Base-by-base conservation (phyloP, 768 basidiomycete species). In the Hygrophoropsis aurantiaca region DNA sequence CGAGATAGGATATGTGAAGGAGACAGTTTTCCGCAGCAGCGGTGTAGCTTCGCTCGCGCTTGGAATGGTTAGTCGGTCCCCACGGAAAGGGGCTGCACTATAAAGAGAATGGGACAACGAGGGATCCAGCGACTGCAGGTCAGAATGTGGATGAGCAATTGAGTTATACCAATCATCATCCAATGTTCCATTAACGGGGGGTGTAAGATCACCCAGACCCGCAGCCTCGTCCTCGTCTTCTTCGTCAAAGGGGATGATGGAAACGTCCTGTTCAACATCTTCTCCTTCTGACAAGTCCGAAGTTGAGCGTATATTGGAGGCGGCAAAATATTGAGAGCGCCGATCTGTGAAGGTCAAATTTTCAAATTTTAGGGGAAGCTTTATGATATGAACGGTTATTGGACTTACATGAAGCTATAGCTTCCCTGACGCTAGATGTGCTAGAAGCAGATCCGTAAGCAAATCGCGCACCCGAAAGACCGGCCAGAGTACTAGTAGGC, bases 311-410 rank as follows among this genome's bases (percentile, higher is more conserved):
- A 84, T 74, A 25, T 75, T 73, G 7, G 82, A 80, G 42, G 78
- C 79, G 18, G 80, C 81, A 33, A 87, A 74, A 57, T 78, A 84
- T 58, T 87, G 85, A 7, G 84, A 71, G 24, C 87, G 78, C 44
- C 80, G 81, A 60, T 88, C 87, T 89, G 53, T 16, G 50, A 47
- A 45, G 16, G 19, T n/a, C n/a, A n/a, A n/a, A n/a, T n/a, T n/a
- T n/a, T n/a, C n/a, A n/a, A n/a, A n/a, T 10, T 41, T 51, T 23
- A 45, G 38, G 35, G 21, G 8, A 38, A 49, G 15, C 21, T 33
- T 38, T 3, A 2, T 46, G 26, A 50, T 41, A n/a, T 19, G 25
- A 6, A 30, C 10, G 30, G 19, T 10, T 18, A 33, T 24, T 35
- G 16, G 16, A 64, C 77, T 60, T 54, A 82, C 84, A 85, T 13